Conservation (phyloP, 225 moss, liverwort and hornwort species). For the Pleurozium schreberi region DNA sequence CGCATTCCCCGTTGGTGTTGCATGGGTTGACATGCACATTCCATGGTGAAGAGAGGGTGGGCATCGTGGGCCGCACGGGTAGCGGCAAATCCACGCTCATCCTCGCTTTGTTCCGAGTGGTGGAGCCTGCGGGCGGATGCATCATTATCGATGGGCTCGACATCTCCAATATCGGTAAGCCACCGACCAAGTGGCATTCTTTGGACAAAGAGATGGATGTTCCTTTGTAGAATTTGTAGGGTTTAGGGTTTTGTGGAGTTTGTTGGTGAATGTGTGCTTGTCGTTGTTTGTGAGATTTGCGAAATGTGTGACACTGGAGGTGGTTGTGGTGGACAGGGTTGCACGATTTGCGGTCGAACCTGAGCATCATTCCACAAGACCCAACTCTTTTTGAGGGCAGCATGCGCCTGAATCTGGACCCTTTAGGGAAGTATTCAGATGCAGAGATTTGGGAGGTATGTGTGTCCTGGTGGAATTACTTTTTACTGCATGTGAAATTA, state of each 20-base stretch:
- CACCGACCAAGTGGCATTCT: neutral
- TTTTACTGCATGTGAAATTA: neutral
- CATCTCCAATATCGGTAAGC: constrained; percentile 26
- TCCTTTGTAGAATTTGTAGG: neutral
- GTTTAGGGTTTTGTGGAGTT: neutral
- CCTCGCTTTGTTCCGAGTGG: constrained; percentile 60
- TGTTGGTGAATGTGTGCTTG: neutral
- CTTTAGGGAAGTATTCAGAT: constrained; percentile 42
- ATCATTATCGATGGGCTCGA: constrained; percentile 61
- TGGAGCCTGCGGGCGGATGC: constrained; percentile 51
- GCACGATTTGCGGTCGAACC: constrained; percentile 51
- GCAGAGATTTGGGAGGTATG: constrained; percentile 13
- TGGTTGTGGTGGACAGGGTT: constrained; percentile 15
- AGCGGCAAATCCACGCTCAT: constrained; percentile 60
- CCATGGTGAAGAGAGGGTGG: neutral
- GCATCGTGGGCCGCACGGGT: constrained; percentile 7
- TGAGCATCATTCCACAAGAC: constrained; percentile 54
- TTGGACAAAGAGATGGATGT: neutral
- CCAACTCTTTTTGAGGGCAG: constrained; percentile 57
- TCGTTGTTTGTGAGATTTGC: neutral
- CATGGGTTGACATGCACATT: constrained; percentile 3
- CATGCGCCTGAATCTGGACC: constrained; percentile 60
- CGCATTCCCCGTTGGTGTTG: neutral
- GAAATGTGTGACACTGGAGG: neutral
- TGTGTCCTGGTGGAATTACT: neutral